phyloP scores from a whole-genome alignment of 1,284 basidiomycete genomes.

The Leccinum proximum region DNA sequence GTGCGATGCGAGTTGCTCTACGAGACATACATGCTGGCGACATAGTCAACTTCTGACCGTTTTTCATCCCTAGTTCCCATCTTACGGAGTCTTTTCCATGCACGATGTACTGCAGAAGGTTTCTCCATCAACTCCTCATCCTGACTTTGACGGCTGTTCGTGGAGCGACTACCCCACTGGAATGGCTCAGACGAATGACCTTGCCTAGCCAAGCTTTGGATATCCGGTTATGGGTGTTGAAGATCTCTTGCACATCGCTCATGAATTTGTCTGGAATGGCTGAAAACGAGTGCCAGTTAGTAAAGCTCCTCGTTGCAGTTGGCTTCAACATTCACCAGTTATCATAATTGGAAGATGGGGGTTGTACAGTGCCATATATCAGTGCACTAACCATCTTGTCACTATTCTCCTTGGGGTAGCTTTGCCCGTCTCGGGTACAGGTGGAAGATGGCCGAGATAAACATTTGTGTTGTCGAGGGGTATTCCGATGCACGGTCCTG shows the following conservation, averaged over 20 bases:
- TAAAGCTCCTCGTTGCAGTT: too few species aligned
- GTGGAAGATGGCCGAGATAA: too few species aligned
- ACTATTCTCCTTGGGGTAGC: too few species aligned
- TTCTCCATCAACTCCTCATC: slow-evolving; percentile 35
- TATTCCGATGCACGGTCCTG: too few species aligned
- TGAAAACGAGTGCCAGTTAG: slow-evolving; percentile 18
- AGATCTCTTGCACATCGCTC: slow-evolving; percentile 32
- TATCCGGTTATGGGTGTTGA: slow-evolving; percentile 30
- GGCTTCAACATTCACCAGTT: too few species aligned
- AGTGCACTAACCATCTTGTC: too few species aligned
- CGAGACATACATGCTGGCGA: slow-evolving; percentile 46
- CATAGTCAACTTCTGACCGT: slow-evolving; percentile 54
- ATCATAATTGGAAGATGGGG: too few species aligned
- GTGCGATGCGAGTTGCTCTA: not conserved
- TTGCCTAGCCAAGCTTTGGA: slow-evolving; percentile 34
- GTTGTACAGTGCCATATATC: too few species aligned
- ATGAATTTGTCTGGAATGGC: slow-evolving; percentile 36
- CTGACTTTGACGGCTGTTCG: slow-evolving; percentile 19
- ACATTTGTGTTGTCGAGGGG: too few species aligned
- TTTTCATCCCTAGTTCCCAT: slow-evolving; percentile 43
- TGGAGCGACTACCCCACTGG: slow-evolving; percentile 11
- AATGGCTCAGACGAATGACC: slow-evolving; percentile 15
- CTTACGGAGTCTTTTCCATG: slow-evolving; percentile 41
- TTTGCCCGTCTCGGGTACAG: too few species aligned
- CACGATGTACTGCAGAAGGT: slow-evolving; percentile 38